Evolutionary conservation across 1,284 basidiomycete genomes (phyloP), one percentile per base, ranked within the genome.

Genomic region (Heterobasidion irregulare): DNA sequence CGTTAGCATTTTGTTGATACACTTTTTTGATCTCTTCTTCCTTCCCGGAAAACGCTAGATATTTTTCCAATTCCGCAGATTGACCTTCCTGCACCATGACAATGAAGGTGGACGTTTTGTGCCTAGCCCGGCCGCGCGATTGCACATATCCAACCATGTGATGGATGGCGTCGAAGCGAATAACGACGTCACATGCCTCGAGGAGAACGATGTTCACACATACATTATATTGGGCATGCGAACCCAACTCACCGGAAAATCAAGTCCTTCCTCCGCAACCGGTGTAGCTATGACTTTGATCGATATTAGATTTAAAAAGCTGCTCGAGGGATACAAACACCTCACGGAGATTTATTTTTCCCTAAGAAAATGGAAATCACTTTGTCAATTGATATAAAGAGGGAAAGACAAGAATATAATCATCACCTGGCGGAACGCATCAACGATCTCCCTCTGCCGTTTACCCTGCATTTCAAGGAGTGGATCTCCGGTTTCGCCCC

Each of bases 231-330:
- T n/a, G 13, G 34, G 34, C 52, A 46, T 15, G 26, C 53, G 32
- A 35, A 43, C 56, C 26, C 57, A 18, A 61, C 77, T 53, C 64
- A 86, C 86, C 12, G 84, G 87, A 68, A 94, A 92, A 67, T 94
- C 90, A 32, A 94, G 76, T 0, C 91, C 92, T 72, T 94, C 91
- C 70, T 94, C 92, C 0, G 89, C 92, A 6, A 94, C 90, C 8
- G 84, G 84, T 0, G 91, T 94, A 3, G 90, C 87, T 57, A 94
- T 75, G 33, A 94, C 87, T 89, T 5, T 26, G 26, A 26, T 26
- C 26, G 26, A 5, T 26, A 5, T 26, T 26, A 26, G 26, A 26
- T 26, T 6, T 26, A 26, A 26, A 26, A 26, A 26, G 6, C 3
- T 26, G 26, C 26, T 26, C 26, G 6, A 26, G 26, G 26, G 6